Conservation (phyloP, 2,329 filamentous ascomycete species). For the Arthrobotrys musiformis region DNA sequence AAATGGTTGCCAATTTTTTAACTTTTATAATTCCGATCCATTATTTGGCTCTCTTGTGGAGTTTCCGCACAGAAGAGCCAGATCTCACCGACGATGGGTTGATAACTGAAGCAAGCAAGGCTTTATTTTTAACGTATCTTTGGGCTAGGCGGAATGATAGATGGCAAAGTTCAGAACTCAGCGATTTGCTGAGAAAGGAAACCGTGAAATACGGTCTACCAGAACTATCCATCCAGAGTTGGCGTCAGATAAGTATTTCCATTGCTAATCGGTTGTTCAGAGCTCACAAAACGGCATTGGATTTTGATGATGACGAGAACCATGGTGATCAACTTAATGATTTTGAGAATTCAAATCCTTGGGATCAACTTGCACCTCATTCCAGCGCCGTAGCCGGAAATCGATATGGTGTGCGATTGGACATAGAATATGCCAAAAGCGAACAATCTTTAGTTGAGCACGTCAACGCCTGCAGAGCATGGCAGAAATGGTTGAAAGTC, state of each 20-base stretch:
- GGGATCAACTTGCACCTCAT: neutral
- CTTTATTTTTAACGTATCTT: neutral
- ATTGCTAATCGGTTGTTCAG: neutral
- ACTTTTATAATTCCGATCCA: neutral
- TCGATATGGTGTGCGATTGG: neutral
- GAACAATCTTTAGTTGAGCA: constrained; percentile 6
- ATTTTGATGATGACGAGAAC: neutral
- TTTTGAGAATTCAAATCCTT: constrained; percentile 2
- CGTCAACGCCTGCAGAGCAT: neutral
- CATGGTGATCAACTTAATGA: neutral
- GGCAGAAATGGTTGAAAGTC: neutral
- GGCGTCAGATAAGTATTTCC: neutral
- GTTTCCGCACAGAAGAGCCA: neutral
- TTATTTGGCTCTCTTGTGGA: neutral
- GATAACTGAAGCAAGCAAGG: neutral
- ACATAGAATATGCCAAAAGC: constrained; percentile 8
- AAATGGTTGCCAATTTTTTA: constrained; percentile 21
- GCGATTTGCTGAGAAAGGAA: neutral
- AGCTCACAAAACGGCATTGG: neutral
- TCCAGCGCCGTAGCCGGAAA: neutral
- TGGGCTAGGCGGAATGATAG: neutral
- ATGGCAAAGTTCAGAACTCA: neutral
- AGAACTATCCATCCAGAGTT: neutral
- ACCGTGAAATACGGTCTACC: neutral
- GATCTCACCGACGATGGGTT: neutral